Conservation (phyloP, 1,284 basidiomycete species). For the Puccinia hordei region DNA sequence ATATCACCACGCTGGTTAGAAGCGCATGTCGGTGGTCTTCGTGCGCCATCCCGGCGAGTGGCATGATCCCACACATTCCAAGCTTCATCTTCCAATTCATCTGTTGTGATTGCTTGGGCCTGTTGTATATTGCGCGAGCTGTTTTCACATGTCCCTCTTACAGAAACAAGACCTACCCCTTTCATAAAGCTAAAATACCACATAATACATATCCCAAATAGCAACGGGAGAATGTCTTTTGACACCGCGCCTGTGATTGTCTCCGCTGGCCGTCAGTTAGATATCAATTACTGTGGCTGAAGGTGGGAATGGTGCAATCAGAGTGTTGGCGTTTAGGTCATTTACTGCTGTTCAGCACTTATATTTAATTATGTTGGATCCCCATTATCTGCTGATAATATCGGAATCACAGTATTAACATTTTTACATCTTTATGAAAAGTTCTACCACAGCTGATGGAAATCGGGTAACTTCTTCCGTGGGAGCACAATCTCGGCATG, state of each 20-base stretch:
- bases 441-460: not conserved
- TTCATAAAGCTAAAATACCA: not conserved
- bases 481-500: not conserved
- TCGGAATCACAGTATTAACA: not conserved
- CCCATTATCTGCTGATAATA: not conserved
- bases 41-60: not conserved
- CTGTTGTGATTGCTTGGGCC: not conserved
- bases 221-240: no score
- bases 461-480: not conserved
- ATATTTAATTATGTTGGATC: not conserved
- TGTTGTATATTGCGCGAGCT: constrained; percentile 11
- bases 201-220: not conserved
- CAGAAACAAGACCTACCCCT: not conserved
- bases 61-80: not conserved
- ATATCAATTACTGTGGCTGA: not conserved
- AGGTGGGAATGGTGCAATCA: not conserved
- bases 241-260: not conserved
- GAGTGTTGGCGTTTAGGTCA: not conserved
- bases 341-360: not conserved
- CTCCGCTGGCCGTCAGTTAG: not conserved
- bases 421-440: not conserved
- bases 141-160: not conserved
- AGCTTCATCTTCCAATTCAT: not conserved
- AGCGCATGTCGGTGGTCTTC: not conserved
- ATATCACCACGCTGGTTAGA: not conserved